Evolutionary conservation across 805 yeast species (phyloP), one percentile per base, ranked within the genome.

Genomic region (Lachancea fermentati): DNA sequence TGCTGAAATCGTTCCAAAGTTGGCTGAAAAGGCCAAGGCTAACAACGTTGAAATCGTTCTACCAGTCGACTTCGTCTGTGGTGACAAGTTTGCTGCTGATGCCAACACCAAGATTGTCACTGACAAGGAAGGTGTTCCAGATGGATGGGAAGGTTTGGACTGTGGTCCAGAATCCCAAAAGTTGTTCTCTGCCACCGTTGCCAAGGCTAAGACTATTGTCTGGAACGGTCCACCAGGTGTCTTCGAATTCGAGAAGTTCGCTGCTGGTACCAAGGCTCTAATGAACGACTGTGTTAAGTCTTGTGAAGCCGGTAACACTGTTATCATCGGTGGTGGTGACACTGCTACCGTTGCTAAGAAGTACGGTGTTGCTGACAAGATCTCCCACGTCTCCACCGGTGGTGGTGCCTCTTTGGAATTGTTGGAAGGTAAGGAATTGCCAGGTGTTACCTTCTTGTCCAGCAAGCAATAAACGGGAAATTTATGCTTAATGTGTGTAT

Each of bases 161-260:
- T 79, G 80, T 60, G 98, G 98, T 72, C 89, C 88, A 72, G 81
- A 85, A 74, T 77, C 95, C 48, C 74, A 78, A 60, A 76, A 79
- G 68, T 75, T 84, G 55, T 93, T 85, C 66, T 77, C 81, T 53
- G 80, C 72, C 52, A 81, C 96, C 51, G 86, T 93, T 57, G 83
- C 84, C 52, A 76, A 82, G 71, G 94, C 98, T 57, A 88, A 91
- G 81, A 93, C 98, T 61, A 91, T 93, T 60, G 93, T 93, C 66
- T 93, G 98, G 98, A 93, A 93, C 76, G 98, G 98, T 68, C 98
- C 98, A 52, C 97, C 98, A 71, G 98, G 98, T 78, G 98, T 93
- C 58, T 93, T 93, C 67, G 98, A 93, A 76, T 93, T 93, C 63
- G 96, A 86, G 55, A 76, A 76, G 61, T 93, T 93, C 66, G 83